These are phyloP conservation scores for Xylaria castorea DNA, from an alignment of 495 filamentous ascomycete species.

Conservation along the genomic window DNA sequence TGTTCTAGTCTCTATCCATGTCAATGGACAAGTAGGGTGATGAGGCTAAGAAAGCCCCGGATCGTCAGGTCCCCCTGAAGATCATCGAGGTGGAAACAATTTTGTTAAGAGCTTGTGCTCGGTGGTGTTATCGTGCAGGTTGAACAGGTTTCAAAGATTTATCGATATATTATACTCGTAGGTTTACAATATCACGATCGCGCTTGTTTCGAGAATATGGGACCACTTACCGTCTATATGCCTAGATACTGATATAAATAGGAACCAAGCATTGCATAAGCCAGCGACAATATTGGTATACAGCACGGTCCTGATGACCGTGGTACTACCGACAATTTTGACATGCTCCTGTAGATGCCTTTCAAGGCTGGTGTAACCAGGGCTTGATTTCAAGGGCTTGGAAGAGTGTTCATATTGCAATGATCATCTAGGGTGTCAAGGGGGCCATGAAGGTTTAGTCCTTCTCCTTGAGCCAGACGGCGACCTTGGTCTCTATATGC, in stretches of 20 bases:
- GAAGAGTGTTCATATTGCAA: no score
- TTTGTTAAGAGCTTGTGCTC: background rate
- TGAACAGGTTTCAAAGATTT: background rate
- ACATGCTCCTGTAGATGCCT: no score
- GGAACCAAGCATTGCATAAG: background rate
- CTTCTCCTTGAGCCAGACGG: no score
- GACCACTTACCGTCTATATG: background rate
- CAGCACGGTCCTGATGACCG: background rate
- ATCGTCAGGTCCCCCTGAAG: background rate
- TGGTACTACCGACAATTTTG: background rate
- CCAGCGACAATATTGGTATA: background rate
- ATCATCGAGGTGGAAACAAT: background rate
- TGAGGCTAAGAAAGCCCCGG: background rate
- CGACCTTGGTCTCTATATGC: no score
- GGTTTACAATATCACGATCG: background rate
- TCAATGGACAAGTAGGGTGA: background rate
- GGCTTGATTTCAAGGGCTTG: no score
- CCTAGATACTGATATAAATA: background rate
- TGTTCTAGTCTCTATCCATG: background rate
- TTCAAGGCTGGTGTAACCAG: no score
- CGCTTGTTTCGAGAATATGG: background rate
- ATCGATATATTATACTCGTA: no score
- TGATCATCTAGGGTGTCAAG: no score
- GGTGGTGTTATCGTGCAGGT: background rate
- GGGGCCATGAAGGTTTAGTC: no score